A percentile compares a stretch with the other conserved stretches of the same genome.
Conservation (phyloP, 2,329 filamentous ascomycete genomes). For the Aspergillus sp. region DNA sequence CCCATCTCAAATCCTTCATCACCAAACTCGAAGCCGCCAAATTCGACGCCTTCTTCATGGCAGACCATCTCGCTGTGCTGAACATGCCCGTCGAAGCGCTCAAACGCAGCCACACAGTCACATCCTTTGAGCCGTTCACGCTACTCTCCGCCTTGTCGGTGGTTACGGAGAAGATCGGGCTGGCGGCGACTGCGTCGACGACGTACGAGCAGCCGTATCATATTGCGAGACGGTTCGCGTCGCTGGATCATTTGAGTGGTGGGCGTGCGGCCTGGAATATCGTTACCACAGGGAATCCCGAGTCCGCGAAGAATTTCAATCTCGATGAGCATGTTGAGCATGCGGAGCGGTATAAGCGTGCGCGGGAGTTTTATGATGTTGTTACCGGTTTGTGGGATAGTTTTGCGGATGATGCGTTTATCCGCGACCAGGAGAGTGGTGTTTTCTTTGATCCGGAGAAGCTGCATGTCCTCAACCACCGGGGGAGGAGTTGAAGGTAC, state of each 20-base stretch:
- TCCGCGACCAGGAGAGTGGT: neutral
- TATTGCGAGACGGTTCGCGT: conserved; percentile 50
- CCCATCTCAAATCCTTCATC: too few relatives aligned
- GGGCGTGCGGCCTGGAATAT: conserved; percentile 52
- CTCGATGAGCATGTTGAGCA: conserved; percentile 43
- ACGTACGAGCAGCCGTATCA: conserved; percentile 54
- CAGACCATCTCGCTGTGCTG: too few relatives aligned
- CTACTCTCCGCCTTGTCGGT: too few relatives aligned
- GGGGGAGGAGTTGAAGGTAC: conserved; percentile 40
- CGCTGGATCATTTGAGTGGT: conserved; percentile 48
- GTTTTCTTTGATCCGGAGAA: conserved; percentile 4
- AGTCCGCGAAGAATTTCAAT: conserved; percentile 45
- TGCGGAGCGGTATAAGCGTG: conserved; percentile 46
- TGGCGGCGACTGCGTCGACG: conserved; percentile 43
- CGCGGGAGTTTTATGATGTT: conserved; percentile 45
- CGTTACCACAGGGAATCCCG: conserved; percentile 46
- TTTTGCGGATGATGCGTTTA: conserved; percentile 43
- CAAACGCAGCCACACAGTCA: too few relatives aligned
- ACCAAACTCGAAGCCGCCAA: too few relatives aligned
- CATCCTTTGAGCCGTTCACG: too few relatives aligned
- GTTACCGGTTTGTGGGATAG: conserved; percentile 50
- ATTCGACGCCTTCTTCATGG: too few relatives aligned
- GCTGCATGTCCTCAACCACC: conserved; percentile 35
- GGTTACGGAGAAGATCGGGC: too few relatives aligned
- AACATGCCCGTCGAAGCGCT: too few relatives aligned